Conservation (phyloP, 805 yeast species). For the Sugiyamaella mastotermitis region DNA sequence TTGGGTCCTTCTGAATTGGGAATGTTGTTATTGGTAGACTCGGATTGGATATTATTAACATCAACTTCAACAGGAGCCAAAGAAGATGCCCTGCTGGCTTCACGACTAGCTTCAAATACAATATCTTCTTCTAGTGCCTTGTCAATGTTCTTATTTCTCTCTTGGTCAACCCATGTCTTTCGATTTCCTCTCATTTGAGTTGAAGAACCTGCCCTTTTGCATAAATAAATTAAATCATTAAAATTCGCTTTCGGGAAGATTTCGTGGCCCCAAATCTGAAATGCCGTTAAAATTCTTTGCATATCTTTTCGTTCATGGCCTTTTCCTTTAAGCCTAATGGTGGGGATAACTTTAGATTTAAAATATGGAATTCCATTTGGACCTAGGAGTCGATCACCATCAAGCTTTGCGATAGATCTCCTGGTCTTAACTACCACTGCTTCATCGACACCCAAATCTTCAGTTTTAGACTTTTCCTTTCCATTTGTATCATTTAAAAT, state of each 20-base stretch:
- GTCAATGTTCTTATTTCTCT: slow-evolving; percentile 1
- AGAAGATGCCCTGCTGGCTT: not conserved
- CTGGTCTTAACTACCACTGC: slow-evolving; percentile 28
- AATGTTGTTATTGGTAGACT: too few species aligned
- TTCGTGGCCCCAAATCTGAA: slow-evolving; percentile 72
- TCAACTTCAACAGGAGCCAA: not conserved
- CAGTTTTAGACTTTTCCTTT: too few species aligned
- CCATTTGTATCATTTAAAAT: too few species aligned
- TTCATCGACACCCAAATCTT: slow-evolving; percentile 18
- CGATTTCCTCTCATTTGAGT: slow-evolving; percentile 10
- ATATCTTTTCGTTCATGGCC: slow-evolving; percentile 47
- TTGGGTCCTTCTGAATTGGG: too few species aligned
- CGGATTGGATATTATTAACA: too few species aligned
- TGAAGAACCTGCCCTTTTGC: slow-evolving; percentile 5
- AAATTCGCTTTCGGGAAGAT: slow-evolving; percentile 77
- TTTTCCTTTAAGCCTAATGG: slow-evolving; percentile 31
- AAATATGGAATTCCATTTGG: slow-evolving; percentile 54
- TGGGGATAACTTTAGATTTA: slow-evolving; percentile 25
- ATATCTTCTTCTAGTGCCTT: not conserved
- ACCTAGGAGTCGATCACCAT: slow-evolving; percentile 45
- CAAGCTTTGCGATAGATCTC: slow-evolving; percentile 40
- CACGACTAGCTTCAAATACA: not conserved
- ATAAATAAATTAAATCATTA: slow-evolving; percentile 4
- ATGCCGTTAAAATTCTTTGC: slow-evolving; percentile 44
- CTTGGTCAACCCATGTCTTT: slow-evolving; percentile 12